Evolutionary conservation across 2,329 filamentous ascomycete species (phyloP), one percentile per base, ranked within the genome.

Genomic region (Cladophialophora bantiana): DNA sequence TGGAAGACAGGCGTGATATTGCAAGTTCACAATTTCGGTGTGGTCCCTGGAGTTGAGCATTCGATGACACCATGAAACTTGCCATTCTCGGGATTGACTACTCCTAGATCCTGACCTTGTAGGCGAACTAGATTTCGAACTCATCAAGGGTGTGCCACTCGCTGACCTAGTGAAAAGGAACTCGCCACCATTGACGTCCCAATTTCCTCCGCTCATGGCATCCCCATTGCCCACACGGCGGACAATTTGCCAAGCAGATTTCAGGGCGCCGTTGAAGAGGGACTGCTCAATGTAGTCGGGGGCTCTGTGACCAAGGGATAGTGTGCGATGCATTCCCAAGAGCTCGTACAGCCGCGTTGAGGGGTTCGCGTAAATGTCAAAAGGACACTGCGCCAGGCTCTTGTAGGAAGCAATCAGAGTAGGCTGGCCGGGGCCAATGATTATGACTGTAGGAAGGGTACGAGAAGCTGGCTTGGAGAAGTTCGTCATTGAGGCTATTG

Each of bases 41-140:
- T 96, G 92, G 71, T 94, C 92, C 57, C 92, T 81, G 12, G 91
- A 94, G 65, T 87, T 91, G 75, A 83, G 83, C 92, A 96, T 96
- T 34, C 91, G 84, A 78, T 94, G 91, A 73, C 90, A 93, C 92
- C 92, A 96, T 0, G 86, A 88, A 34, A 92, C 85, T 62, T 80
- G 81, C 78, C 90, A 90, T 73, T 86, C 45, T 53, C 50, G 42
- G 50, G 20, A 71, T 59, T 75, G 75, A 5, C 15, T n/a, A 34
- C 26, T 59, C 3, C 18, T 20, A 2, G 45, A 64, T n/a, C 55
- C 50, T 45, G 64, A 66, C 20, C 45, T 45, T 13, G 50, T 38
- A 18, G 20, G 53, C 7, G 62, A 58, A 74, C 76, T 7, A 72
- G 75, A n/a, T 53, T 48, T 69, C 45, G 26, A 38, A 7, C 36